Conservation (phyloP, 2,329 filamentous ascomycete species). For the Purpureocillium takamizusanense region DNA sequence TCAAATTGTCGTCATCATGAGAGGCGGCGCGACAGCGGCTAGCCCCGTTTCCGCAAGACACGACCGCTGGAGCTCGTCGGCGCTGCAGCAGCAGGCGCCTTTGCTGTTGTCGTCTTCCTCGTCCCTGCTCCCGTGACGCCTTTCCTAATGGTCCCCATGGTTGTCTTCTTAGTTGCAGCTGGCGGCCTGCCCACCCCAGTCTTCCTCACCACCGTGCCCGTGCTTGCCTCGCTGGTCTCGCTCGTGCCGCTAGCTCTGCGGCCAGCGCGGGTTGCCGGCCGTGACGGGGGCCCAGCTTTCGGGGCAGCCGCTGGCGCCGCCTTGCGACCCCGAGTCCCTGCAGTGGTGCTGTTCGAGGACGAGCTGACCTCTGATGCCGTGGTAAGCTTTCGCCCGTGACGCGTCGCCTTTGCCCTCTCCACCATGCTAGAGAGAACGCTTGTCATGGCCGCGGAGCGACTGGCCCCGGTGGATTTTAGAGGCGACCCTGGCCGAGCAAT, state of each 20-base stretch:
- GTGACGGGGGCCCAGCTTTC: slow-evolving; percentile 21
- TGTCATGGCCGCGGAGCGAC: slow-evolving; percentile 30
- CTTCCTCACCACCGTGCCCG: slow-evolving; percentile 56
- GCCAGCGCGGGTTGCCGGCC: slow-evolving; percentile 35
- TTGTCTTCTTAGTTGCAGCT: slow-evolving; percentile 37
- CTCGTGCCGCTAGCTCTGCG: slow-evolving; percentile 50
- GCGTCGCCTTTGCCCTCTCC: slow-evolving; percentile 49
- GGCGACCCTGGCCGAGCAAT: slow-evolving; percentile 53
- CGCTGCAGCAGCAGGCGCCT: slow-evolving; percentile 29
- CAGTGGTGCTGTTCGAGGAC: slow-evolving; percentile 26
- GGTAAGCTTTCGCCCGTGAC: slow-evolving; percentile 38
- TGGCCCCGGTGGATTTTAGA: slow-evolving; percentile 39
- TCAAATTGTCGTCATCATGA: slow-evolving; percentile 6
- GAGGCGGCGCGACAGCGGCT: neutral
- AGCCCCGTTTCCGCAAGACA: slow-evolving; percentile 46
- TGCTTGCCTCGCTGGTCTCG: slow-evolving; percentile 55
- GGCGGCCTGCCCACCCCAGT: slow-evolving; percentile 25
- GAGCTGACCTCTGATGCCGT: slow-evolving; percentile 33
- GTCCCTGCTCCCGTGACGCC: slow-evolving; percentile 36
- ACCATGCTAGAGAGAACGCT: slow-evolving; percentile 47
- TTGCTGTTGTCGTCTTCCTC: slow-evolving; percentile 42
- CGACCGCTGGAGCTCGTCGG: slow-evolving; percentile 37
- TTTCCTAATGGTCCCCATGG: slow-evolving; percentile 46
- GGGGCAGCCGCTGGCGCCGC: slow-evolving; percentile 9
- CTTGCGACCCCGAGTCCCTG: slow-evolving; percentile 3